A percentile compares a stretch with the other conserved stretches of the same genome.
Evolutionary conservation across 345 rosid genomes (phyloP).

Genomic region (Adansonia digitata): DNA sequence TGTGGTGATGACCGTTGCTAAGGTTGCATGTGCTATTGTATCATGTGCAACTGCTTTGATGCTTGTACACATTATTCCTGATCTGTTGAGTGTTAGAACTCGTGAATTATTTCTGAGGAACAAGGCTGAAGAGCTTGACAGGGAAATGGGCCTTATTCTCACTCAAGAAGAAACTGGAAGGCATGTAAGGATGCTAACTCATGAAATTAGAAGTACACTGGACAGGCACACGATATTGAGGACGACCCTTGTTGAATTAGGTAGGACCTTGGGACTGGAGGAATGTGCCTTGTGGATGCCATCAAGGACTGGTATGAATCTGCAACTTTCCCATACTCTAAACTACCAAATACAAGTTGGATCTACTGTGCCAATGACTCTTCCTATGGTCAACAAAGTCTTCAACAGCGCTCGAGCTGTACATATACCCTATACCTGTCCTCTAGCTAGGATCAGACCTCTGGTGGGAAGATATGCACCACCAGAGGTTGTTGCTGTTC

Average conservation of each 20-base stretch:
- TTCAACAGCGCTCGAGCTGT: conserved; percentile 62
- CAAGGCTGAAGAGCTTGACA: conserved; percentile 80
- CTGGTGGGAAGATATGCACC: conserved; percentile 52
- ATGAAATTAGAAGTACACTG: conserved; percentile 88
- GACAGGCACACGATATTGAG: conserved; percentile 75
- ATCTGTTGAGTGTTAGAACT: conserved; percentile 72
- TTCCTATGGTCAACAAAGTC: conserved; percentile 54
- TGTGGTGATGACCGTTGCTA: conserved; percentile 71
- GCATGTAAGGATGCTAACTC: conserved; percentile 94
- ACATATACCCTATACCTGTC: conserved; percentile 66
- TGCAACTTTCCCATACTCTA: conserved; percentile 76
- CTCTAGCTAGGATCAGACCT: conserved; percentile 71
- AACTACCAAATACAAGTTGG: conserved; percentile 60
- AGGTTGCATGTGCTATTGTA: conserved; percentile 78
- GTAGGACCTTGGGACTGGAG: conserved; percentile 72
- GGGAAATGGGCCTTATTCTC: conserved; percentile 87
- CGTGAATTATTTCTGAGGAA: conserved; percentile 75
- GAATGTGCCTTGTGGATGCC: conserved; percentile 99
- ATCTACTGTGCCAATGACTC: conserved; percentile 53
- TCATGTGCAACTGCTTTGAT: conserved; percentile 86
- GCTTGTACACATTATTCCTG: conserved; percentile 91
- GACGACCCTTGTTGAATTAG: conserved; percentile 91
- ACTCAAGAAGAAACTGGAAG: conserved; percentile 91
- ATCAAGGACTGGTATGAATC: conserved; percentile 46
- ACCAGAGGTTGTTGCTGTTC: conserved; percentile 87